Conservation (phyloP, 257 asterid genomes). For the Przewalskia tangutica region DNA sequence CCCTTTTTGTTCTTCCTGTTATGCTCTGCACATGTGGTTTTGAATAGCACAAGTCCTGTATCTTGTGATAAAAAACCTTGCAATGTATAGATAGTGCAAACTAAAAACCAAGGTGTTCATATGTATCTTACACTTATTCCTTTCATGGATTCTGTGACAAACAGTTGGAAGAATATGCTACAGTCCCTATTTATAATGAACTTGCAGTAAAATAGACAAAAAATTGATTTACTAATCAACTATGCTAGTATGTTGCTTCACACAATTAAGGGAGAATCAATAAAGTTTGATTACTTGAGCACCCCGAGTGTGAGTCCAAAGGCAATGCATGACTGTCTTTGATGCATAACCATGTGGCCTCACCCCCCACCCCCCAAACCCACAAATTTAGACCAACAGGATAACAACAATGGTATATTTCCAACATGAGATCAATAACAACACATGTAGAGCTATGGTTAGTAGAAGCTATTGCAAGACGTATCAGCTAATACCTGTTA, state of each 20-base stretch:
- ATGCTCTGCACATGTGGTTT: neutral
- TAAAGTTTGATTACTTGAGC: neutral
- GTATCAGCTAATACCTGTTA: slow-evolving; percentile 48
- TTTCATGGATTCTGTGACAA: neutral
- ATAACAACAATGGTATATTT: neutral
- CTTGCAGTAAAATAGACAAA: neutral
- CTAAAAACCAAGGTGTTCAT: neutral
- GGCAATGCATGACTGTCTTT: neutral
- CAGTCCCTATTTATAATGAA: neutral
- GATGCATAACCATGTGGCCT: neutral
- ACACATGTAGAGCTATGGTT: neutral
- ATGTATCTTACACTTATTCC: neutral
- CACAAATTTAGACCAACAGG: neutral
- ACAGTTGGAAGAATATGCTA: neutral
- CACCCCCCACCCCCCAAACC: neutral
- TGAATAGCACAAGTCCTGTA: neutral
- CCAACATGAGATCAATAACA: neutral
- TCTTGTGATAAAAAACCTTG: neutral
- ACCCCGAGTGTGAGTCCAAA: neutral
- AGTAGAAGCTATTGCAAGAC: neutral
- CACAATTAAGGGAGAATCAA: neutral
- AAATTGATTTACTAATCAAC: neutral
- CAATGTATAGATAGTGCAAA: neutral
- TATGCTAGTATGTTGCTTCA: neutral
- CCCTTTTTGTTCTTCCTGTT: neutral